A percentile compares a stretch with the other conserved stretches of the same genome.
These are phyloP conservation scores for Kwoniella sp. DNA, from an alignment of 768 basidiomycete species.

Conservation along the genomic window DNA sequence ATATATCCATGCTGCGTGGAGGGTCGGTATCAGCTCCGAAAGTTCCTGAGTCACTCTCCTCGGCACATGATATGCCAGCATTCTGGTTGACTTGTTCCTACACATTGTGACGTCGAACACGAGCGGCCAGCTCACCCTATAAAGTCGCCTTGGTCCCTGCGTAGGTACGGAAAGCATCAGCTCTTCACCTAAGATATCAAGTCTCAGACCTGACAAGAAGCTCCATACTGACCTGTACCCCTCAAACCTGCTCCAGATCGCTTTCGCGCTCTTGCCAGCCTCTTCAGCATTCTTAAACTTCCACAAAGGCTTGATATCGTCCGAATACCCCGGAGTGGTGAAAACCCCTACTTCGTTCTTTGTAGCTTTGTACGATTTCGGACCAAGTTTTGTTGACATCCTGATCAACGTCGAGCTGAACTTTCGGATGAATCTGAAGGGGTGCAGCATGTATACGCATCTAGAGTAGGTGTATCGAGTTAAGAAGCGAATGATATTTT, in stretches of 20 bases:
- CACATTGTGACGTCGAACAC: not conserved
- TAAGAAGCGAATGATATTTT: not conserved
- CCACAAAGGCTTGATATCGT: conserved; percentile 46
- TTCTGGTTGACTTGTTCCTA: too few species aligned
- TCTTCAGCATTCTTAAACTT: conserved; percentile 46
- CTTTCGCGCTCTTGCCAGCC: conserved; percentile 36
- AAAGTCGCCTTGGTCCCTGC: conserved; percentile 30
- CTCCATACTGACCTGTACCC: conserved; percentile 26
- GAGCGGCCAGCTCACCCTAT: conserved; percentile 32
- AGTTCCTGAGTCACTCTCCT: too few species aligned
- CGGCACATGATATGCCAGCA: not conserved
- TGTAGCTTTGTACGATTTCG: conserved; percentile 21
- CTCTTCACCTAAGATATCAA: not conserved
- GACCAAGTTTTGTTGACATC: not conserved
- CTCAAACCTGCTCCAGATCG: conserved; percentile 42
- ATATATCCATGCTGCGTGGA: conserved; percentile 45
- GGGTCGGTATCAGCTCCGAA: not conserved
- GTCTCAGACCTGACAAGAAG: too few species aligned
- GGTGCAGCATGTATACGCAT: not conserved
- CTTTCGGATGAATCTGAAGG: not conserved
- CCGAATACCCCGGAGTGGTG: conserved; percentile 52
- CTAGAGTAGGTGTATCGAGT: not conserved
- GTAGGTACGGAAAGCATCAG: not conserved
- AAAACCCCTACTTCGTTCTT: conserved; percentile 53
- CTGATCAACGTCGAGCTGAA: not conserved